Evolutionary conservation across 148 eudicot species (phyloP).

Genomic region (Vaccinium macrocarpon): DNA sequence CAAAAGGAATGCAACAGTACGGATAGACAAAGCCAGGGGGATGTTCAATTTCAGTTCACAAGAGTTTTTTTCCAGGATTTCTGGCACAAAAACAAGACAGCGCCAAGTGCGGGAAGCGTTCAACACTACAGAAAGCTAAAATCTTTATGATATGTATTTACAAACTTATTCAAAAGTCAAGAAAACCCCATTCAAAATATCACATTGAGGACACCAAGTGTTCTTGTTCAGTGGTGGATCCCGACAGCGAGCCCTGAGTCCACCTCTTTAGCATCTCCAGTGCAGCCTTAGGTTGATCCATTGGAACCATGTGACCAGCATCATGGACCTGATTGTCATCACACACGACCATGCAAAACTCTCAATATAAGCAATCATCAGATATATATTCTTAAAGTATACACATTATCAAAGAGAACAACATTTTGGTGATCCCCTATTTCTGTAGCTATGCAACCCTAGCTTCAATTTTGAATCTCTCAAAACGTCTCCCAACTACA

Average conservation of each 20-base stretch:
- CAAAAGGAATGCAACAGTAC: background rate
- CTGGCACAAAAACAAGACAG: background rate
- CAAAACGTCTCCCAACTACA: background rate
- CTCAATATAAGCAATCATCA: background rate
- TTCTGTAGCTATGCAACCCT: background rate
- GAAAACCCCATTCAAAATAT: constrained; percentile 6
- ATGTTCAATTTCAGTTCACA: background rate
- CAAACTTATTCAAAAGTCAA: constrained; percentile 1
- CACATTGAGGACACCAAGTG: constrained; percentile 52
- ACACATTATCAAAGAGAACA: background rate
- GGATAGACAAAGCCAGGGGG: background rate
- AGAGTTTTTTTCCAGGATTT: background rate
- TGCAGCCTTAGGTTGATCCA: constrained; percentile 91
- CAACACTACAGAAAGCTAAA: background rate
- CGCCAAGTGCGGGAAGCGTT: background rate
- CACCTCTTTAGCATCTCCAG: constrained; percentile 80
- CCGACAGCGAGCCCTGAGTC: constrained; percentile 52
- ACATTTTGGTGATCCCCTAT: background rate
- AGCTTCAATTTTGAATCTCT: background rate
- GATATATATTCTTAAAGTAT: background rate
- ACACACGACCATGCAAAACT: background rate
- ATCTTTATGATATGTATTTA: constrained; percentile 9
- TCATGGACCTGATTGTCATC: constrained; percentile 61
- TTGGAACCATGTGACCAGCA: constrained; percentile 98
- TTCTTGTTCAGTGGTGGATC: constrained; percentile 24